Evolutionary conservation across 75 land plant species (phyloP), one percentile per base, ranked within the genome.

Genomic region (Isoetes taiwanensis): DNA sequence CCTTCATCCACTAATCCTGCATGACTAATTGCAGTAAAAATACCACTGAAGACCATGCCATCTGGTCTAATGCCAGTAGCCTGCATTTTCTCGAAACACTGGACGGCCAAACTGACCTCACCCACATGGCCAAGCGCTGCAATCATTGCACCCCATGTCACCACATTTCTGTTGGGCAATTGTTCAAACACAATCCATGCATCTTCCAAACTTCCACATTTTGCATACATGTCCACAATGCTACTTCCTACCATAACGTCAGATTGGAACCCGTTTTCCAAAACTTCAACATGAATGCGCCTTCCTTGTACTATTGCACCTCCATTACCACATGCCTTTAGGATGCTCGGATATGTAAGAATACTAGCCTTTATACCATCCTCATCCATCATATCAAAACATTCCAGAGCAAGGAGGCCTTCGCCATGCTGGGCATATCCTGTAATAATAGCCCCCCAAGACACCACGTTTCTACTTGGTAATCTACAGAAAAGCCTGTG

Each of bases 401-500:
- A 24, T 19, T 9, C 16, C 33, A 58, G 48, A 16, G 48, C 60
- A 12, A 17, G 11, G 12, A 17, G 12, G 17, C 11, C 3, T 34
- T 16, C 21, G 2, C 60, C 60, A 5, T 33, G 12, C 9, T 34
- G 21, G n/a, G 50, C 50, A 30, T 58, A 30, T 17, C 16, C 52
- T 10, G 48, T 24, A 10, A 58, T 14, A 12, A 58, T 16, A 11
- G 60, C 8, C 9, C 16, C 37, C 32, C 30, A 58, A n/a, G 50
- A 8, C 8, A 8, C 8, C 19, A 34, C 26, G 23, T 58, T 46
- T 16, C 12, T 19, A 0, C 57, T 56, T 0, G 78, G 76, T 23
- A 19, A 23, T n/a, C 50, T 46, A 6, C 50, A 3, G 50, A 46
- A 46, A 16, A 46, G 8, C 16, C 50, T 46, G 6, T 23, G 50